These are phyloP conservation scores for Agroathelia rolfsii DNA, from an alignment of 1,284 basidiomycete species.

Conservation along the genomic window DNA sequence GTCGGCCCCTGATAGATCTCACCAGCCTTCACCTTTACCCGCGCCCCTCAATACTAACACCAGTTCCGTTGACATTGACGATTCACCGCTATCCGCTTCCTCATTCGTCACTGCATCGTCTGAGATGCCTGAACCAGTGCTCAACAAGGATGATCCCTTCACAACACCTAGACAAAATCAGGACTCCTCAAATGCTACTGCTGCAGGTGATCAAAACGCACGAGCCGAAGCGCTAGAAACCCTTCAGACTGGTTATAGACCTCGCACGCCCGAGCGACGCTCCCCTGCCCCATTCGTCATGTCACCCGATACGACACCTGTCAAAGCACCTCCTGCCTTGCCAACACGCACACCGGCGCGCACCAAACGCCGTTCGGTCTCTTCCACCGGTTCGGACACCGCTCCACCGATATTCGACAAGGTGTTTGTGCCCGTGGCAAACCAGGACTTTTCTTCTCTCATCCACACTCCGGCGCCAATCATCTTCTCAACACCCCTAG, in stretches of 20 bases:
- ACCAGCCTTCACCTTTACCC: constrained; percentile 14
- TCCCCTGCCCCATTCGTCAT: constrained; percentile 9
- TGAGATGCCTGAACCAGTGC: constrained; percentile 30
- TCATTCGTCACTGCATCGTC: too few species aligned
- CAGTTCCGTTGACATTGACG: constrained; percentile 41
- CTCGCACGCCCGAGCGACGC: constrained; percentile 6
- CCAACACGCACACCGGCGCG: constrained; percentile 83
- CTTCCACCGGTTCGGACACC: constrained; percentile 65
- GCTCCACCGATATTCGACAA: constrained; percentile 42
- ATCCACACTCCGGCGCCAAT: constrained; percentile 65
- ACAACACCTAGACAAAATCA: too few species aligned
- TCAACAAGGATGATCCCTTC: constrained; percentile 31
- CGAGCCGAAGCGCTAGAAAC: too few species aligned
- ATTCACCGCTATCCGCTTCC: constrained; percentile 43
- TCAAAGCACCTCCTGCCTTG: constrained; percentile 42
- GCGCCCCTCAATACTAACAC: constrained; percentile 14
- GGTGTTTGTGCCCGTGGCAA: constrained; percentile 28
- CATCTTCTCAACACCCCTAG: constrained; percentile 77
- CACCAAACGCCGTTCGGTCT: constrained; percentile 90
- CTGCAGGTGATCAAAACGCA: too few species aligned
- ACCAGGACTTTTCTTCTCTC: constrained; percentile 64
- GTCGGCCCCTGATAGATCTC: constrained; percentile 18
- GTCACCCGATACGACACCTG: constrained; percentile 23
- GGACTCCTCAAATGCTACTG: too few species aligned
- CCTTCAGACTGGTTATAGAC: too few species aligned